These are phyloP conservation scores for Pythium myriotylum DNA, from an alignment of 352 stramenopile species.

Conservation along the genomic window DNA sequence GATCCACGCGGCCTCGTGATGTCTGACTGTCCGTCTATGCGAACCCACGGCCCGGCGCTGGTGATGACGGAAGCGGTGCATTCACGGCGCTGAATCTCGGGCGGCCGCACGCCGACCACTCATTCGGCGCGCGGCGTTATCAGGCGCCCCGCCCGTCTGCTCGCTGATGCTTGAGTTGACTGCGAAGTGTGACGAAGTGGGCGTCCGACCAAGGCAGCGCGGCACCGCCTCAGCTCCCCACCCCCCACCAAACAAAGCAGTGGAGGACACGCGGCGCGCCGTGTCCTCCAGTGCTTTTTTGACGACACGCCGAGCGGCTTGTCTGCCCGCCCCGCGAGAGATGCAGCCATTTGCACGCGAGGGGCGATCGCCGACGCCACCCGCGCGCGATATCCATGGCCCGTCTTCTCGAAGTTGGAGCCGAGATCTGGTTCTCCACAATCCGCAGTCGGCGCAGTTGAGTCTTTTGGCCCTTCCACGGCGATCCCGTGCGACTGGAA, in stretches of 20 bases:
- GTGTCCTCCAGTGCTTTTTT: constrained; percentile 2
- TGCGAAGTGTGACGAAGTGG: not conserved
- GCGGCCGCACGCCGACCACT: not conserved
- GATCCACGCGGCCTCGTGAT: not conserved
- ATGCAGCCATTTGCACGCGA: not conserved
- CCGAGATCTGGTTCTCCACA: too few relatives aligned
- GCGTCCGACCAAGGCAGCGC: not conserved
- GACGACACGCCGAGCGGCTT: not conserved
- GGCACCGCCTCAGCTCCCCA: not conserved
- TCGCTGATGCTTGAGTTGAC: not conserved
- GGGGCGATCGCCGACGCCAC: not conserved
- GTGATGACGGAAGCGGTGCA: not conserved
- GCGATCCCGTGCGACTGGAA: too few relatives aligned
- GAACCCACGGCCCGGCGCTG: too few relatives aligned
- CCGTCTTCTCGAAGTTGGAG: too few relatives aligned
- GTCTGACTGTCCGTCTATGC: too few relatives aligned
- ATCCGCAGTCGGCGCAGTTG: too few relatives aligned
- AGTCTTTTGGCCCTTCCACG: too few relatives aligned
- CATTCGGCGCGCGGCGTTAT: not conserved
- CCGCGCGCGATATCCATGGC: too few relatives aligned
- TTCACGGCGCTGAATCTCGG: not conserved
- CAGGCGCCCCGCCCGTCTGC: not conserved
- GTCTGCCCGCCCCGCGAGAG: not conserved
- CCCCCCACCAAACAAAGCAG: too few relatives aligned
- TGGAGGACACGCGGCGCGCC: not conserved